These are phyloP conservation scores for Zygosaccharomyces kombuchaensis DNA, from an alignment of 805 yeast genomes.

Conservation along the genomic window DNA sequence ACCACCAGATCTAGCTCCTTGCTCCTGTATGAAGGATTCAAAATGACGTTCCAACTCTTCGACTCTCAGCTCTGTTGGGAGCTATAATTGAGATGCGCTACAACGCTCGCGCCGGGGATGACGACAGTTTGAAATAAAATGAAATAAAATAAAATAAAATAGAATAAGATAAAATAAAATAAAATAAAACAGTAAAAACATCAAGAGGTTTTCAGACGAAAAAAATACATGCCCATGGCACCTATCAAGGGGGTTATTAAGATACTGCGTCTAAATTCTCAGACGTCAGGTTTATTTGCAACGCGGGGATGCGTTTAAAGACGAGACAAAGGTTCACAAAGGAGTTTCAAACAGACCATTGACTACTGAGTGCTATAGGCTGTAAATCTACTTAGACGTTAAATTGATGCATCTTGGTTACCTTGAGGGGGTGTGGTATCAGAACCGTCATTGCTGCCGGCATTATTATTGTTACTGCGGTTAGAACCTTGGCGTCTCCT, in stretches of 20 bases:
- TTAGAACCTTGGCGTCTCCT: slow-evolving; percentile 5
- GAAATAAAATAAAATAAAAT: background rate
- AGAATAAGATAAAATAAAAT: background rate
- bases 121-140: background rate
- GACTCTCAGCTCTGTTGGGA: too few species aligned
- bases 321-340: background rate
- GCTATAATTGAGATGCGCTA: too few species aligned
- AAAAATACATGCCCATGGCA: too few species aligned
- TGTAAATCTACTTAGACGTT: background rate
- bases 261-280: background rate
- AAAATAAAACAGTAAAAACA: background rate
- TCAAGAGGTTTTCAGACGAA: background rate
- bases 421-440: background rate
- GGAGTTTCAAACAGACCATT: background rate
- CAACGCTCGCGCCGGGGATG: too few species aligned
- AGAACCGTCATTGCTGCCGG: background rate
- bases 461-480: slow-evolving; percentile 5
- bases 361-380: background rate
- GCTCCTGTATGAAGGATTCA: too few species aligned
- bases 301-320: background rate
- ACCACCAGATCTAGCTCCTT: too few species aligned
- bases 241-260: too few species aligned
- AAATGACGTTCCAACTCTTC: too few species aligned
- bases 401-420: background rate
- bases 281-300: too few species aligned